A percentile compares a stretch with the other conserved stretches of the same genome.
phyloP scores from a whole-genome alignment of 1,284 basidiomycete species.

The Filobasidium uniguttulatum region DNA sequence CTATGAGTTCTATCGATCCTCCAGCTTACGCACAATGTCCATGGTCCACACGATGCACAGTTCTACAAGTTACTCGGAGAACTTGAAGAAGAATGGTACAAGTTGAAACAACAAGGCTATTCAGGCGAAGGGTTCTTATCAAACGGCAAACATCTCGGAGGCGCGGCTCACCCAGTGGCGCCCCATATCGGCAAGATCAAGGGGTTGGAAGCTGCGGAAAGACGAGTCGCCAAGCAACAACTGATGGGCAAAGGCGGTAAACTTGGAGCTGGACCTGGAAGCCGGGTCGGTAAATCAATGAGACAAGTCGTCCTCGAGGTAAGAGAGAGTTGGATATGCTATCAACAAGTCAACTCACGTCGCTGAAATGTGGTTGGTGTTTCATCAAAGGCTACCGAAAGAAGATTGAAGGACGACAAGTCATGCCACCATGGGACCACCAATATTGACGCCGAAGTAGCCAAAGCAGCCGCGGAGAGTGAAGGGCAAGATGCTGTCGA shows the following conservation, averaged over 20 bases:
- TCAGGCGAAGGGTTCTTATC: slow-evolving; percentile 67
- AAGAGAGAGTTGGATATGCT: no score
- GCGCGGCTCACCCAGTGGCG: slow-evolving; percentile 51
- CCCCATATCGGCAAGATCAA: slow-evolving; percentile 49
- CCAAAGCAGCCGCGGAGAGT: slow-evolving; percentile 54
- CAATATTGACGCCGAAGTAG: slow-evolving; percentile 53
- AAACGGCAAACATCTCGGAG: slow-evolving; percentile 52
- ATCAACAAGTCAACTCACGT: no score
- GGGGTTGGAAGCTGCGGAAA: slow-evolving; percentile 64
- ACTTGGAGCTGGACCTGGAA: slow-evolving; percentile 29
- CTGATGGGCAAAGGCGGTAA: slow-evolving; percentile 46
- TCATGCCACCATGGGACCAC: slow-evolving; percentile 46
- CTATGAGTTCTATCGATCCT: neutral
- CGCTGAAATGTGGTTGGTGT: neutral
- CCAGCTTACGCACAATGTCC: slow-evolving; percentile 73
- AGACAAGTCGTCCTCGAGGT: slow-evolving; percentile 64
- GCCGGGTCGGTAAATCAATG: slow-evolving; percentile 41
- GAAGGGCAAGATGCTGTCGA: slow-evolving; percentile 51
- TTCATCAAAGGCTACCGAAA: slow-evolving; percentile 57
- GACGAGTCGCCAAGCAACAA: slow-evolving; percentile 42
- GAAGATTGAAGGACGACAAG: slow-evolving; percentile 55
- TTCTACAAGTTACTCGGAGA: slow-evolving; percentile 60
- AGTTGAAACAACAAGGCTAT: slow-evolving; percentile 59
- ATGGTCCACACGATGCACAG: slow-evolving; percentile 69
- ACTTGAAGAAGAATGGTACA: slow-evolving; percentile 68